Base-by-base conservation (phyloP, 768 basidiomycete genomes). In the Termitomyces sp. region DNA sequence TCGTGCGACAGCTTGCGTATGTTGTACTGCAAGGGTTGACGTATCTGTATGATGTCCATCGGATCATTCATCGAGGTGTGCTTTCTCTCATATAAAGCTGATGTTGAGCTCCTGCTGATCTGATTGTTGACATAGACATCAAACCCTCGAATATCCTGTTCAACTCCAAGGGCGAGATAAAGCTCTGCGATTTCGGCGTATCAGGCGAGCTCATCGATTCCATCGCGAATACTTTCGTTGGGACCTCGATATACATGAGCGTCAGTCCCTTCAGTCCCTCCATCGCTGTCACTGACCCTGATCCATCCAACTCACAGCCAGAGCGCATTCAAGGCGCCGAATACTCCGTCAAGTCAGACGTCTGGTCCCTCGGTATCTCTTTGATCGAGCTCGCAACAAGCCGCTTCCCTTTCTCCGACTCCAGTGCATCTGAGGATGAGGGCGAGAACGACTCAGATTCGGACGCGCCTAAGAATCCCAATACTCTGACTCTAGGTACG, bases 171-270 rank as follows among this genome's bases (percentile, higher is more conserved):
- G 97, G 97, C 20, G 88, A 97, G 66, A 95, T 98, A 82, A 99
- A 99, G 78, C 95, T 99, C 42, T 98, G 96, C 70, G 97, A 99
- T 75, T 98, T 98, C 71, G 97, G 96, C 42, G 97, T 99, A 6
- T 98, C 96, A 0, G 97, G 97, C 32, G 97, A 99, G 73, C 84
- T 99, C 67, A 96, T 98, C 78, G 97, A 98, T 78, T 96, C 94
- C 3, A 96, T 98, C 65, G 97, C 97, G 22, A 94, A 98, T 75
- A 98, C 97, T 0, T 99, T 98, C 71, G 97, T 98, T 33, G 96
- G 97, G 16, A 99, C 97, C 5, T 95, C 92, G 57, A 97, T 95
- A 7, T 99, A 98, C 74, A 99, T 98, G 96, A 98, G 96, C 66
- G 97, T 98, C 75, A 67, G 89, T 84, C 28, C 36, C 50, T 49